Evolutionary conservation across 2,329 filamentous ascomycete species (phyloP).

Genomic region (Diatrype stigma): DNA sequence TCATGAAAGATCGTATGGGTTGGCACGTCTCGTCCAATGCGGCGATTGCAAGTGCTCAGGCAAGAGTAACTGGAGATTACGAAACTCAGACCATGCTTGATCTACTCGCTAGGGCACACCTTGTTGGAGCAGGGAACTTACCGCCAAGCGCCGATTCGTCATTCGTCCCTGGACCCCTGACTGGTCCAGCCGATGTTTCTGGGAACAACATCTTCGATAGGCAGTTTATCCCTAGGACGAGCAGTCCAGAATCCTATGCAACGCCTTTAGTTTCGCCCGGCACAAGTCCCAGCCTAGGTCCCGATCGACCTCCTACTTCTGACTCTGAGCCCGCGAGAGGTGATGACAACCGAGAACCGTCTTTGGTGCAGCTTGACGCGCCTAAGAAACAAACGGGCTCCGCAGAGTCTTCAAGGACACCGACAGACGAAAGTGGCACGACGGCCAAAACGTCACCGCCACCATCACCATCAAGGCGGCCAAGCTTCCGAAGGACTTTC

Average conservation of each 20-base stretch:
- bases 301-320: slow-evolving; percentile 2
- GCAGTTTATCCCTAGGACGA: slow-evolving; percentile 60
- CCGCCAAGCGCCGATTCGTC: slow-evolving; percentile 43
- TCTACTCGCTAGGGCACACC: slow-evolving; percentile 73
- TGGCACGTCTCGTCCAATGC: slow-evolving; percentile 69
- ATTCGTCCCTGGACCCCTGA: slow-evolving; percentile 60
- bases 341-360: slow-evolving; percentile 7
- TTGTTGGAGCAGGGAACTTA: slow-evolving; percentile 66
- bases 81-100: slow-evolving; percentile 92
- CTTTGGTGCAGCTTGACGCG: slow-evolving; percentile 11
- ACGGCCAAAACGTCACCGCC: slow-evolving; percentile 52
- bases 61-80: slow-evolving; percentile 74
- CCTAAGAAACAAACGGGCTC: slow-evolving; percentile 31
- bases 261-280: slow-evolving; percentile 32
- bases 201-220: slow-evolving; percentile 81
- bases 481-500: slow-evolving; percentile 76
- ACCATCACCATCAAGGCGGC: slow-evolving; percentile 53
- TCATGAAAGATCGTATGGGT: slow-evolving; percentile 88
- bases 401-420: slow-evolving; percentile 48
- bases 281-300: slow-evolving; percentile 14
- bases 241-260: slow-evolving; percentile 45
- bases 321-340: slow-evolving; percentile 1
- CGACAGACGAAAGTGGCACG: slow-evolving; percentile 53
- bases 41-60: slow-evolving; percentile 77
- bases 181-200: slow-evolving; percentile 70